A percentile compares a stretch with the other conserved stretches of the same genome.
Evolutionary conservation across 2,329 filamentous ascomycete genomes (phyloP).

Genomic region (Tricladium varicosporioides): DNA sequence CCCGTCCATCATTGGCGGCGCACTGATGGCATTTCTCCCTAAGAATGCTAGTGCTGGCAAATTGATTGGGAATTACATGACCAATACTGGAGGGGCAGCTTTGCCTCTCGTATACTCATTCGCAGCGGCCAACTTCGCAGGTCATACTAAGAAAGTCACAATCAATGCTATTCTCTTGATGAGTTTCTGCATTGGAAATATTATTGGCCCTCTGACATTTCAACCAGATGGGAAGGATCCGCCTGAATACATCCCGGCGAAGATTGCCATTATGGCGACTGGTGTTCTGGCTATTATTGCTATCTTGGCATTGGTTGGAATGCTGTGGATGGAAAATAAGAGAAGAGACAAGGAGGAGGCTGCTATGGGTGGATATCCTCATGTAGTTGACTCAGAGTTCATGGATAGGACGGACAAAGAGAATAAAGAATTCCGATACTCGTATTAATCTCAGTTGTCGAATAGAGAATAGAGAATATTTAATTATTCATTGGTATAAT

Average conservation of each 20-base stretch:
- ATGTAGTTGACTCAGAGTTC: conserved; percentile 8
- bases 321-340: conserved; percentile 10
- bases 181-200: conserved; percentile 51
- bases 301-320: conserved; percentile 3
- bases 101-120: conserved; percentile 40
- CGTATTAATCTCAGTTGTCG: background rate
- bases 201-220: conserved; percentile 56
- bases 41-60: conserved; percentile 40
- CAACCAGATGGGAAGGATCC: conserved; percentile 43
- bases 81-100: conserved; percentile 39
- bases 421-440: conserved; percentile 20
- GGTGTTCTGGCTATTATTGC: conserved; percentile 6
- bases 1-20: conserved; percentile 40
- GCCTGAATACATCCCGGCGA: conserved; percentile 50
- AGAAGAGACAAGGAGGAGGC: conserved; percentile 9
- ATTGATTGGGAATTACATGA: conserved; percentile 44
- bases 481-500: too few relatives aligned
- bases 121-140: conserved; percentile 13
- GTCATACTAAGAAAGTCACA: conserved; percentile 1
- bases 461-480: too few relatives aligned
- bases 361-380: conserved; percentile 3
- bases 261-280: conserved; percentile 46
- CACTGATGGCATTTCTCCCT: conserved; percentile 39
- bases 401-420: conserved; percentile 19
- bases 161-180: background rate